These are phyloP conservation scores for Phytophthora constricta DNA, from an alignment of 352 stramenopile genomes.

Conservation along the genomic window DNA sequence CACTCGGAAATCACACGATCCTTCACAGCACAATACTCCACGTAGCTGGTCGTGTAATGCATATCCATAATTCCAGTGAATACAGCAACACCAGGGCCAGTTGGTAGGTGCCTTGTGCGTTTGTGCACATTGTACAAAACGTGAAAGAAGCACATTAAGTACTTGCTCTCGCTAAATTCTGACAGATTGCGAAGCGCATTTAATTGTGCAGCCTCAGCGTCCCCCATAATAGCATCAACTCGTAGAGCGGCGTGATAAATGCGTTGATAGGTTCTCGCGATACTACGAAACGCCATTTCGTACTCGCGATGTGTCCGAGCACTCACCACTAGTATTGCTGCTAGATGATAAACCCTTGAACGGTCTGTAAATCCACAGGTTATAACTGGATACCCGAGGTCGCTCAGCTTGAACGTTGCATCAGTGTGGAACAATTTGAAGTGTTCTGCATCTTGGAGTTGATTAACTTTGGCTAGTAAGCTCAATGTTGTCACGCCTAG, in stretches of 20 bases:
- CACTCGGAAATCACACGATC: not conserved
- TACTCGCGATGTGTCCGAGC: not conserved
- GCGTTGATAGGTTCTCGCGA: not conserved
- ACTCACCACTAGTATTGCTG: conserved; percentile 2
- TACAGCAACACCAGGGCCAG: conserved; percentile 1
- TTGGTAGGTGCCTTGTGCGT: conserved; percentile 11
- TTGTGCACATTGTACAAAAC: conserved; percentile 32
- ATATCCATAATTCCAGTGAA: conserved; percentile 14
- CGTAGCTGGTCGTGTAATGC: conserved; percentile 9
- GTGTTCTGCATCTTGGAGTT: not conserved
- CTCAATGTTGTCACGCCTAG: not conserved
- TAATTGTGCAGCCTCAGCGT: conserved; percentile 5
- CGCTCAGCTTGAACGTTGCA: conserved; percentile 15
- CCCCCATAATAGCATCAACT: conserved; percentile 8
- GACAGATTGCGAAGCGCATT: not conserved
- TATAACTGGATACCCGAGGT: conserved; percentile 7
- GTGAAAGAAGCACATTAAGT: conserved; percentile 33
- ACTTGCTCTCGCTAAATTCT: not conserved
- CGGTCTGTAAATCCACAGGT: conserved; percentile 11
- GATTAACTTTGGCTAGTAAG: not conserved
- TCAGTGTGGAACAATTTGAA: conserved; percentile 9
- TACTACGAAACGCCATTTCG: not conserved
- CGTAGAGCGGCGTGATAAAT: not conserved
- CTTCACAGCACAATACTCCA: not conserved
- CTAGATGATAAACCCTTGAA: not conserved